Evolutionary conservation across 768 basidiomycete species (phyloP), one percentile per base, ranked within the genome.

Genomic region (Xerocomellus amylosporus): DNA sequence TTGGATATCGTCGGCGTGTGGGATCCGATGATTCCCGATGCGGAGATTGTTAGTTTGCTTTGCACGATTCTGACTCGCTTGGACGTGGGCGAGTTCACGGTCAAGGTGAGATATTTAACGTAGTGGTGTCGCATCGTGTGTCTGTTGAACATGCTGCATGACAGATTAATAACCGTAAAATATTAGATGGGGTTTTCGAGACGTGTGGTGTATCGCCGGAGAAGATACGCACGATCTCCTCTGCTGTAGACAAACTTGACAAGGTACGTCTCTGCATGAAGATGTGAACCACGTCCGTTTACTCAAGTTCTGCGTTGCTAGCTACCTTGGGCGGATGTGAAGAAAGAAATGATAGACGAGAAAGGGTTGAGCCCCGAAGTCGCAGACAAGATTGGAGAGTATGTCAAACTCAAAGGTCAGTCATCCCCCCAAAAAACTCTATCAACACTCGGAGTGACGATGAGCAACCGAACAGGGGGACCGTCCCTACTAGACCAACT

Each of bases 1-100:
- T 90, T 98, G 64, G 97, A 98, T 70, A 93, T 98, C 49, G 84
- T 88, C 30, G 97, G 97, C 9, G 65, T 71, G 8, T 98, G 91
- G 86, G 97, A 99, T 70, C 74, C 92, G 4, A 99, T 99, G 97
- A 91, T 99, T 51, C 91, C 97, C 9, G 97, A 98, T 66, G 91
- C 92, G 1, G 97, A 99, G 69, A 70, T 97, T 26, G 79, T 98
- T 58, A 85, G 86, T 58, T 70, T 98, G 55, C 63, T 92, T 1
- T 91, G 87, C 64, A 92, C 93, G 8, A 80, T 95, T 30, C 74
- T 98, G 48, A 81, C 84, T 0, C 83, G 79, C 52, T 78, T 99
- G 10, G 92, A 97, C 49, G 87, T 99, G 19, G 94, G 94, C 41
- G 95, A 97, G 37, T 99, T 90, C 67, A 93, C 89, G 2, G 75